Evolutionary conservation across 352 stramenopile species (phyloP).

Genomic region (Phytophthora megakarya): DNA sequence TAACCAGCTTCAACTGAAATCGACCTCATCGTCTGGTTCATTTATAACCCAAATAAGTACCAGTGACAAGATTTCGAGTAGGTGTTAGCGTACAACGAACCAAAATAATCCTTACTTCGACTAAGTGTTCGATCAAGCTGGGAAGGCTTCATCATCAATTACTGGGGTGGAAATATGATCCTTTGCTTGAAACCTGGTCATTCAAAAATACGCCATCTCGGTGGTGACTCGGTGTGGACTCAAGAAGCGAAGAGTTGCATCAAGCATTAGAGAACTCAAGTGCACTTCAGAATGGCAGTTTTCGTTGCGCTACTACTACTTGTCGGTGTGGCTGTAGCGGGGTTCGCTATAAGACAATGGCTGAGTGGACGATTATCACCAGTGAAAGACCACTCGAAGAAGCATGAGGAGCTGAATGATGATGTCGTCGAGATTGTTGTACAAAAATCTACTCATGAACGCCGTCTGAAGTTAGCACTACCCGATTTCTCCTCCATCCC

Average conservation of each 20-base stretch:
- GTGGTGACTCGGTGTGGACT: not conserved
- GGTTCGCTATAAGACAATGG: conserved; percentile 36
- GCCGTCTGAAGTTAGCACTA: conserved; percentile 32
- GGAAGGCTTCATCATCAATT: not conserved
- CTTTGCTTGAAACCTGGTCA: not conserved
- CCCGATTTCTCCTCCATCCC: conserved; percentile 32
- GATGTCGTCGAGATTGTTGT: conserved; percentile 54
- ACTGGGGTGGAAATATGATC: not conserved
- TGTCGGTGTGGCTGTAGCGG: conserved; percentile 32
- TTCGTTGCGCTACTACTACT: conserved; percentile 32
- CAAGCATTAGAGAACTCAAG: not conserved
- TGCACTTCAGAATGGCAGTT: conserved; percentile 20
- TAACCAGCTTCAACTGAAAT: not conserved
- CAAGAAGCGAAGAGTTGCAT: not conserved
- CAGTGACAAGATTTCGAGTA: conserved; percentile 34
- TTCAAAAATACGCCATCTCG: conserved; percentile 22
- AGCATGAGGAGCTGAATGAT: conserved; percentile 29
- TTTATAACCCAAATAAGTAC: conserved; percentile 29
- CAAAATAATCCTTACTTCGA: conserved; percentile 23
- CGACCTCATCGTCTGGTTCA: conserved; percentile 2
- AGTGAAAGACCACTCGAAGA: conserved; percentile 40
- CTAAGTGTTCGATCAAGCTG: conserved; percentile 8
- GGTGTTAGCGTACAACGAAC: conserved; percentile 11
- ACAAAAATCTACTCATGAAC: conserved; percentile 28
- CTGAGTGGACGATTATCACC: conserved; percentile 19